Evolutionary conservation across 2,329 filamentous ascomycete genomes (phyloP).

Genomic region (Penicillium sp.): DNA sequence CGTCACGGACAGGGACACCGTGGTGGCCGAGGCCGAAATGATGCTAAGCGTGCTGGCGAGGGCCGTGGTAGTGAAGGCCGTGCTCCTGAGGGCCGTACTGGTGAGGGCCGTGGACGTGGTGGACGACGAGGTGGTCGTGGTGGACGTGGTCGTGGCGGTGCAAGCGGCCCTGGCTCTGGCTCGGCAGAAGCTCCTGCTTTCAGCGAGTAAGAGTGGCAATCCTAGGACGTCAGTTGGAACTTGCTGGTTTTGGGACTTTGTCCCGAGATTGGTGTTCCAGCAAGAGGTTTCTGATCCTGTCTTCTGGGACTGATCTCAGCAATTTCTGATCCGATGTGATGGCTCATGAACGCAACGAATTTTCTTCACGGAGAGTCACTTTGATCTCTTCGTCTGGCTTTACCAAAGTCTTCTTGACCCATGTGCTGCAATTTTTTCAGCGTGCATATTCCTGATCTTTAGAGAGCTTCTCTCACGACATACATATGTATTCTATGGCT

Average conservation of each 20-base stretch:
- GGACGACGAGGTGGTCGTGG: slow-evolving; percentile 15
- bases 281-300: slow-evolving; percentile 9
- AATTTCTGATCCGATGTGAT: slow-evolving; percentile 30
- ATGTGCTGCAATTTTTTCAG: slow-evolving; percentile 37
- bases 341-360: slow-evolving; percentile 40
- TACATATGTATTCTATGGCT: slow-evolving; percentile 23
- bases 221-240: neutral
- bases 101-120: slow-evolving; percentile 36
- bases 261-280: neutral
- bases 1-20: slow-evolving; percentile 19
- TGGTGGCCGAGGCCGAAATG: slow-evolving; percentile 37
- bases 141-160: slow-evolving; percentile 29
- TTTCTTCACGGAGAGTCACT: slow-evolving; percentile 24
- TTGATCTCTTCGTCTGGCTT: slow-evolving; percentile 12
- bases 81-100: neutral
- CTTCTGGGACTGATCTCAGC: slow-evolving; percentile 3
- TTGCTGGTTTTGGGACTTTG: neutral
- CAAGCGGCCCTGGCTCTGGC: slow-evolving; percentile 22
- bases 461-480: slow-evolving; percentile 16
- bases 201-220: slow-evolving; percentile 5
- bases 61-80: neutral
- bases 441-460: slow-evolving; percentile 35
- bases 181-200: slow-evolving; percentile 13
- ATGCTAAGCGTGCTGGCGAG: slow-evolving; percentile 27
- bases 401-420: slow-evolving; percentile 28